A percentile compares a stretch with the other conserved stretches of the same genome.
Conservation (phyloP, 345 rosid genomes). For the Brassica juncea region DNA sequence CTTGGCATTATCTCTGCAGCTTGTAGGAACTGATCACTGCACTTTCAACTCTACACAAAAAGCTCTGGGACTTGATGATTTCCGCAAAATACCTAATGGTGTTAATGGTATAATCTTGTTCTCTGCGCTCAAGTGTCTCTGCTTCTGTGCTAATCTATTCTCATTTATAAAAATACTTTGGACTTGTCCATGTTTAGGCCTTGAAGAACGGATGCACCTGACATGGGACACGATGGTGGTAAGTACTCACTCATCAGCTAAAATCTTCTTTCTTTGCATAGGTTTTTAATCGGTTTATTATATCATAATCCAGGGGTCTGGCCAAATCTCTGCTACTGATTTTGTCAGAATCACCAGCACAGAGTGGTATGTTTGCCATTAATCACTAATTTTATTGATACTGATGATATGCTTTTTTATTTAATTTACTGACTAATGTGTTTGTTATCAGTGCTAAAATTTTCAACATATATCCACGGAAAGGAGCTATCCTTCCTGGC, state of each 20-base stretch:
- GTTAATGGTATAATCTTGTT: conserved; percentile 72
- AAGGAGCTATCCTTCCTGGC: conserved; percentile 77
- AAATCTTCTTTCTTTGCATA: background rate
- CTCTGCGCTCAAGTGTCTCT: conserved; percentile 7
- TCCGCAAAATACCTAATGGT: conserved; percentile 91
- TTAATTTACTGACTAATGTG: background rate
- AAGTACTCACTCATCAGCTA: conserved; percentile 38
- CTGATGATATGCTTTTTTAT: background rate
- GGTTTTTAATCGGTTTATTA: background rate
- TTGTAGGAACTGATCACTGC: conserved; percentile 98
- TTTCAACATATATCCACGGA: conserved; percentile 89
- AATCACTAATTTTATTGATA: background rate
- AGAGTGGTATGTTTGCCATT: conserved; percentile 60
- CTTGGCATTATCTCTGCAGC: conserved; percentile 51
- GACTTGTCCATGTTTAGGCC: conserved; percentile 48
- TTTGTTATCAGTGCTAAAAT: conserved; percentile 69
- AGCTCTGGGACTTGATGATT: conserved; percentile 79
- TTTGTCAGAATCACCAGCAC: conserved; percentile 77
- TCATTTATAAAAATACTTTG: background rate
- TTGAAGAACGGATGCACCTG: conserved; percentile 99
- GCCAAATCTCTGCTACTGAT: conserved; percentile 71
- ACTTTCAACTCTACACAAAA: conserved; percentile 83
- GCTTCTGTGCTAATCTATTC: background rate
- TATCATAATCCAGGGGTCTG: conserved; percentile 58
- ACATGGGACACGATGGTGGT: conserved; percentile 98